Evolutionary conservation across 495 filamentous ascomycete species (phyloP).

Genomic region (Elaphomyces granulatus): DNA sequence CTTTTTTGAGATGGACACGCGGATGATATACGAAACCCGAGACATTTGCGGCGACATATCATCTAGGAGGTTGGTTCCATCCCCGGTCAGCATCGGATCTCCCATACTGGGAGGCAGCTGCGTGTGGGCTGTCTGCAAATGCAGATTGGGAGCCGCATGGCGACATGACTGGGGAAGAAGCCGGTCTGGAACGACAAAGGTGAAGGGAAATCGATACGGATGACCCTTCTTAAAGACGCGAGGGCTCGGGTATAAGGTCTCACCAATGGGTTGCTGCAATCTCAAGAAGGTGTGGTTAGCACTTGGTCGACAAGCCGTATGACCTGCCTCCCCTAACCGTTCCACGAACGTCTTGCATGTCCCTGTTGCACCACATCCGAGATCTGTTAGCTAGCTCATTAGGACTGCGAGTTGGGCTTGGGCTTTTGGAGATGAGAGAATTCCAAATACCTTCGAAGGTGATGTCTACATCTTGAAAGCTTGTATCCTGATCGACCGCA

Average conservation of each 20-base stretch:
- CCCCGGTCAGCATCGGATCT: conserved; percentile 41
- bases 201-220: conserved; percentile 66
- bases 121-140: conserved; percentile 58
- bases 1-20: conserved; percentile 37
- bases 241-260: conserved; percentile 52
- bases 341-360: conserved; percentile 37
- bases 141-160: conserved; percentile 38
- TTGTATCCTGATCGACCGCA: conserved; percentile 46
- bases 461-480: conserved; percentile 72
- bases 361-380: too few relatives aligned
- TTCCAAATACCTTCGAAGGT: conserved; percentile 52
- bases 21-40: conserved; percentile 58
- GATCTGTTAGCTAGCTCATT: too few relatives aligned
- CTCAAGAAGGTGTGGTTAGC: conserved; percentile 58
- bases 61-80: conserved; percentile 42
- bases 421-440: conserved; percentile 19
- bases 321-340: conserved; percentile 28
- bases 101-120: conserved; percentile 72
- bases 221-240: conserved; percentile 50
- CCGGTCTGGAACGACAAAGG: conserved; percentile 69
- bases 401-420: too few relatives aligned
- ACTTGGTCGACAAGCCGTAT: conserved; percentile 35
- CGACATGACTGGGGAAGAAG: conserved; percentile 49
- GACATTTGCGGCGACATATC: conserved; percentile 78
- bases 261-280: conserved; percentile 63